phyloP scores from a whole-genome alignment of 1,284 basidiomycete species.

The Limonomyces culmigenus region DNA sequence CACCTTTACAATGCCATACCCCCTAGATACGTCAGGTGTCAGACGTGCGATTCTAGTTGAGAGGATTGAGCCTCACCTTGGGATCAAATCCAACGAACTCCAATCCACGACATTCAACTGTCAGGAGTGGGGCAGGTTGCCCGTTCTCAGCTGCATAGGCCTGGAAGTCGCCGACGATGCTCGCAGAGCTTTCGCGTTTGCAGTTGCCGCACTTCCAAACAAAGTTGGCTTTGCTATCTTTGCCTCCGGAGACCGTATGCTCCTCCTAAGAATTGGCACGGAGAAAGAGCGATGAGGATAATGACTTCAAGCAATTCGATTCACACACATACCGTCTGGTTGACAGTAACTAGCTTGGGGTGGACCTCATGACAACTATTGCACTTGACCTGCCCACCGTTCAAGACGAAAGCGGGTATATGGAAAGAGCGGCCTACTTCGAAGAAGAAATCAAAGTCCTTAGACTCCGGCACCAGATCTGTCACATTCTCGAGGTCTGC shows the following conservation, averaged over 20 bases:
- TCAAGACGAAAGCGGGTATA: too few relatives aligned
- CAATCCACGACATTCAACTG: conserved; percentile 61
- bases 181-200: conserved; percentile 66
- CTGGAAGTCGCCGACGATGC: conserved; percentile 31
- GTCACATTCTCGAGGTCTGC: conserved; percentile 68
- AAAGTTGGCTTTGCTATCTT: conserved; percentile 52
- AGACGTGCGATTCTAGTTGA: background rate
- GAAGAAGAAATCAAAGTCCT: conserved; percentile 67
- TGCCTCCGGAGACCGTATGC: conserved; percentile 42
- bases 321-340: conserved; percentile 35
- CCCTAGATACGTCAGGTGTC: conserved; percentile 24
- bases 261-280: conserved; percentile 29
- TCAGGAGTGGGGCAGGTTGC: conserved; percentile 41
- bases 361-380: conserved; percentile 61
- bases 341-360: conserved; percentile 50
- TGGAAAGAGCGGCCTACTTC: conserved; percentile 37
- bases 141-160: conserved; percentile 46
- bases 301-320: background rate
- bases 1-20: conserved; percentile 52
- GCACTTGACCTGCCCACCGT: conserved; percentile 70
- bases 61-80: conserved; percentile 19
- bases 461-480: conserved; percentile 37
- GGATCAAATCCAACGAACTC: conserved; percentile 63
- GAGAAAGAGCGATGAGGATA: conserved; percentile 1
- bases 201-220: conserved; percentile 65